Evolutionary conservation across 73 alveolate genomes (phyloP).

Genomic region (Paramecium bursaria): DNA sequence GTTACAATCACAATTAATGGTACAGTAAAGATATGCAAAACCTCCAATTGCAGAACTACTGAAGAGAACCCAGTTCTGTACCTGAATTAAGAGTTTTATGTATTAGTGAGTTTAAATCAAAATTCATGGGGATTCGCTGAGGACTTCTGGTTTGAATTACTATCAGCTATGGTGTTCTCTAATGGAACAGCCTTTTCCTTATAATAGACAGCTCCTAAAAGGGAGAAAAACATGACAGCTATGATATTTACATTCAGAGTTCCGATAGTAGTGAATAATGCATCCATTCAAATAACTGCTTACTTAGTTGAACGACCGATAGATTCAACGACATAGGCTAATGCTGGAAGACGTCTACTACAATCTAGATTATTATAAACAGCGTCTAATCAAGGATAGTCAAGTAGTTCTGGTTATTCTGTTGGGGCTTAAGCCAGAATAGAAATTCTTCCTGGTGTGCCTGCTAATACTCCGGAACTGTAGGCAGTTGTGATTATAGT

Average conservation of each 20-base stretch:
- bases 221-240: slow-evolving; percentile 12
- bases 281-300: slow-evolving; percentile 1
- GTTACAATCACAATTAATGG: slow-evolving; percentile 21
- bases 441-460: slow-evolving; percentile 12
- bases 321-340: neutral
- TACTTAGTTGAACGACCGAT: neutral
- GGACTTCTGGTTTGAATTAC: neutral
- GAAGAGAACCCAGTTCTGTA: neutral
- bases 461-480: no score
- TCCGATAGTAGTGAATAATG: slow-evolving; percentile 3
- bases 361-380: neutral
- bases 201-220: neutral
- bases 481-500: no score
- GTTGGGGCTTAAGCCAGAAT: neutral
- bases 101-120: neutral
- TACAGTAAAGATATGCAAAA: neutral
- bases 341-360: neutral
- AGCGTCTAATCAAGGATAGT: neutral
- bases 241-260: slow-evolving; percentile 4
- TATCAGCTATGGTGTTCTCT: neutral
- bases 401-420: neutral
- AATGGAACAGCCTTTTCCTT: slow-evolving; percentile 13
- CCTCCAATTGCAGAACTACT: neutral
- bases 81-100: slow-evolving; percentile 3
- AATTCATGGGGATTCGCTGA: neutral